These are phyloP conservation scores for Metschnikowia dekortorum DNA, from an alignment of 805 yeast species.

Conservation along the genomic window DNA sequence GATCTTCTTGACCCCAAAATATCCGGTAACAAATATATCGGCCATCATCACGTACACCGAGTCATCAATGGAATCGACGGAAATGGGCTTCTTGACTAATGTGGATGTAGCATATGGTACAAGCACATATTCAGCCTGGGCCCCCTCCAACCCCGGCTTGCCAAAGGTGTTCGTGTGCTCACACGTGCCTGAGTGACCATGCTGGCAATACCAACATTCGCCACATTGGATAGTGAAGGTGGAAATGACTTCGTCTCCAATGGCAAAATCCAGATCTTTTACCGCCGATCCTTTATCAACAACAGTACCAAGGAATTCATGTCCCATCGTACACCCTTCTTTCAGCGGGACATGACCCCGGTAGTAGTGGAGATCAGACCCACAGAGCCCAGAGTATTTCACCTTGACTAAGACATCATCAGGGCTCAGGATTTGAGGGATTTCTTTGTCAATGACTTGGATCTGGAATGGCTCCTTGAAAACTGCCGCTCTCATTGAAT, in stretches of 20 bases:
- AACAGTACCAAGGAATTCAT: slow-evolving; percentile 46
- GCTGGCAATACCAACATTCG: slow-evolving; percentile 52
- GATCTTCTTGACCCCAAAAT: slow-evolving; percentile 52
- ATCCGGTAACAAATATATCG: slow-evolving; percentile 63
- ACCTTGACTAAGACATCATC: slow-evolving; percentile 48
- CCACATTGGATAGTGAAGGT: slow-evolving; percentile 58
- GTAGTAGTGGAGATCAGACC: slow-evolving; percentile 52
- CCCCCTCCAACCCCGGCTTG: slow-evolving; percentile 53
- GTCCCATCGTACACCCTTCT: slow-evolving; percentile 44
- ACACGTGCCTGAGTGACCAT: slow-evolving; percentile 54
- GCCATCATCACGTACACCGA: slow-evolving; percentile 53
- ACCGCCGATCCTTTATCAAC: slow-evolving; percentile 35
- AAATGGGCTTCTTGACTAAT: slow-evolving; percentile 39
- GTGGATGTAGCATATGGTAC: slow-evolving; percentile 56
- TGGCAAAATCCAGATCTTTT: slow-evolving; percentile 24
- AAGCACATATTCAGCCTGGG: slow-evolving; percentile 58
- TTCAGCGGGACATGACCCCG: slow-evolving; percentile 45
- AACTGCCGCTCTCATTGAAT: slow-evolving; percentile 46
- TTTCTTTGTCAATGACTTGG: slow-evolving; percentile 34
- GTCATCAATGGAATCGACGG: slow-evolving; percentile 30
- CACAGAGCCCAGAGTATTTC: slow-evolving; percentile 48
- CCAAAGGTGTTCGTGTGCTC: slow-evolving; percentile 55
- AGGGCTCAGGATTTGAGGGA: slow-evolving; percentile 34
- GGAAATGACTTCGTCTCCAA: slow-evolving; percentile 43
- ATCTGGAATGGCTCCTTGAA: slow-evolving; percentile 42